Base-by-base conservation (phyloP, 176 grass and related monocot genomes). In the Metroxylon sagu region DNA sequence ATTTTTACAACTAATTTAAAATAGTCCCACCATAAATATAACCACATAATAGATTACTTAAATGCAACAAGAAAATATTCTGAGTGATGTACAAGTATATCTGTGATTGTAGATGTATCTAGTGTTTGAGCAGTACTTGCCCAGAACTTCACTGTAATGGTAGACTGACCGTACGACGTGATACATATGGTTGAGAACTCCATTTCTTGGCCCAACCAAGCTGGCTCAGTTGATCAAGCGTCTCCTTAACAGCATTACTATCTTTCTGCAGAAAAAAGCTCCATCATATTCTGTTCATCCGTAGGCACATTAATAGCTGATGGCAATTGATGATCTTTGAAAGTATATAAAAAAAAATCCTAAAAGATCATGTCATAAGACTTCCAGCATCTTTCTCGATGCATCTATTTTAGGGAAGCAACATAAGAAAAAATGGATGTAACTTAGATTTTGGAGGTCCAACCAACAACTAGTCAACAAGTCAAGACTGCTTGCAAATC, bases 181-280 rank as follows among this genome's bases (percentile, higher is more conserved):
- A 96, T 54, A 96, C 73, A 66, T 90, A 96, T 15, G 92, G 92
- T 73, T 96, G 87, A 49, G 92, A 90, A 70, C 87, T 76, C 92
- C 92, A 96, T 56, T 77, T 73, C 69, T 90, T 90, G 18, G 92
- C 83, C 92, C 92, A 96, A 1, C 87, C 87, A 10, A 85, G 64
- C 50, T 90, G 78, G 25, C 59, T 80, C 25, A 96, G 72, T 74
- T 88, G 75, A 60, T 90, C 80, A 77, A 96, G 69, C n/a, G 69
- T 69, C 66, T 63, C 61, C 70, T 82, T 90, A 3, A 84, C 92
- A 51, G 74, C 83, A 4, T 61, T 70, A 49, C 80, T 71, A 68
- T 87, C 79, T 64, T 85, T 96, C 92, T 96, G 80, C 60, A 74
- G 56, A 28, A 64, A 61, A 69, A 29, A 6, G n/a, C n/a, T 14